These are phyloP conservation scores for Colletotrichum lentis DNA, from an alignment of 2,329 filamentous ascomycete genomes.

Conservation along the genomic window DNA sequence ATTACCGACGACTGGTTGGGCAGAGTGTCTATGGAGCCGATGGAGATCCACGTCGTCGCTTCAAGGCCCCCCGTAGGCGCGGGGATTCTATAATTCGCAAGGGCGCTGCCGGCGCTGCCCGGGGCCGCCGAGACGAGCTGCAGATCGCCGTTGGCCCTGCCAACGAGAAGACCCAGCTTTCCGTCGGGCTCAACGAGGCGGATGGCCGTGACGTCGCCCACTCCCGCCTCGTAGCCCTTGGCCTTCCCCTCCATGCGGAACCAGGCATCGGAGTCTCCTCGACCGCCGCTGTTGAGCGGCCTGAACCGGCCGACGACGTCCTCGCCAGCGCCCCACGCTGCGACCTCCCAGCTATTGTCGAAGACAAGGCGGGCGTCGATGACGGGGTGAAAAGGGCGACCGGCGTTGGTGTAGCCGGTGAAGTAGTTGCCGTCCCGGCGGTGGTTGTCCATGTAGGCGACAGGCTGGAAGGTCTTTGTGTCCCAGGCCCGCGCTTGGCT, in stretches of 20 bases:
- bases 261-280: constrained; percentile 35
- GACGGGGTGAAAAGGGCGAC: constrained; percentile 53
- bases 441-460: constrained; percentile 43
- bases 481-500: constrained; percentile 64
- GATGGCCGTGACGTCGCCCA: constrained; percentile 60
- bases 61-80: constrained; percentile 45
- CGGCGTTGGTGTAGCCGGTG: constrained; percentile 21
- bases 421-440: constrained; percentile 38
- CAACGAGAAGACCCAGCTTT: constrained; percentile 52
- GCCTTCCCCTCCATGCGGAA: constrained; percentile 48
- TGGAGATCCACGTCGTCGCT: constrained; percentile 43
- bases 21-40: constrained; percentile 37
- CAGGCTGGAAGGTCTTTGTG: constrained; percentile 50
- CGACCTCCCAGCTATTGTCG: constrained; percentile 53
- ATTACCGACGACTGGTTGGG: constrained; percentile 28
- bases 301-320: constrained; percentile 57
- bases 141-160: constrained; percentile 60
- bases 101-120: constrained; percentile 44
- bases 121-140: constrained; percentile 53
- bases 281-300: constrained; percentile 40
- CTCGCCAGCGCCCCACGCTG: constrained; percentile 62
- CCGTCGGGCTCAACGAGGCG: constrained; percentile 51
- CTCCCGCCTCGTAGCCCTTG: constrained; percentile 53
- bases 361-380: constrained; percentile 55
- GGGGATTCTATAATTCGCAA: constrained; percentile 40